A percentile compares a stretch with the other conserved stretches of the same genome.
Conservation (phyloP, 805 yeast genomes). For the Brettanomyces anomalus region DNA sequence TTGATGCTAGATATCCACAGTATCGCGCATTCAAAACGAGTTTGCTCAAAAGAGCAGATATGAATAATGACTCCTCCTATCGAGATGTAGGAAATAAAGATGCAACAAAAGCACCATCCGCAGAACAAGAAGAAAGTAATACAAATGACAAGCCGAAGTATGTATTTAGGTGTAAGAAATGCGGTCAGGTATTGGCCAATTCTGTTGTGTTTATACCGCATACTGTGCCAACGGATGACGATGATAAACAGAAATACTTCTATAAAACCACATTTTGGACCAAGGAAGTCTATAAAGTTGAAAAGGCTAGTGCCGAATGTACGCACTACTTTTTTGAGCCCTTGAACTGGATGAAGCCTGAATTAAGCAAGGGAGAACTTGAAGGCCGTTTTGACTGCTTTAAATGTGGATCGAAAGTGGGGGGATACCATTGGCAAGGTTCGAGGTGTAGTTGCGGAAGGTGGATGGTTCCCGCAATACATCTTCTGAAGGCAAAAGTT, state of each 20-base stretch:
- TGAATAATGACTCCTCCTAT: constrained; percentile 1
- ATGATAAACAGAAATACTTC: constrained; percentile 58
- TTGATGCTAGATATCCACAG: constrained; percentile 10
- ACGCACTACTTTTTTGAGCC: constrained; percentile 89
- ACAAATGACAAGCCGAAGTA: constrained; percentile 10
- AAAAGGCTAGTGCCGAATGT: constrained; percentile 53
- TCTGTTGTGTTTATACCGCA: constrained; percentile 57
- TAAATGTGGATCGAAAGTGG: constrained; percentile 75
- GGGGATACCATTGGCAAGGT: constrained; percentile 93
- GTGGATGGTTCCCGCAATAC: constrained; percentile 92
- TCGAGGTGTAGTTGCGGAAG: constrained; percentile 88
- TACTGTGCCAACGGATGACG: constrained; percentile 48
- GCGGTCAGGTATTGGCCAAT: constrained; percentile 63
- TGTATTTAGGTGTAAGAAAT: constrained; percentile 65
- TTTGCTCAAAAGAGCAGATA: constrained; percentile 22
- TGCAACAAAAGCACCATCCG: no score
- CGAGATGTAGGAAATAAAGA: constrained; percentile 1
- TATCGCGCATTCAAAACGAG: constrained; percentile 37
- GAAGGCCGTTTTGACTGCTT: constrained; percentile 89
- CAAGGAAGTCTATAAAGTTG: constrained; percentile 47
- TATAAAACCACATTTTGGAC: constrained; percentile 55
- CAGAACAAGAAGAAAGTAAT: constrained; percentile 7
- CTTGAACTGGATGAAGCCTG: constrained; percentile 82
- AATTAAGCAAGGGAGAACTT: constrained; percentile 59
- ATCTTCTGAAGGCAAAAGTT: constrained; percentile 70